phyloP scores from a whole-genome alignment of 768 basidiomycete species.

The Suillus variegatus region DNA sequence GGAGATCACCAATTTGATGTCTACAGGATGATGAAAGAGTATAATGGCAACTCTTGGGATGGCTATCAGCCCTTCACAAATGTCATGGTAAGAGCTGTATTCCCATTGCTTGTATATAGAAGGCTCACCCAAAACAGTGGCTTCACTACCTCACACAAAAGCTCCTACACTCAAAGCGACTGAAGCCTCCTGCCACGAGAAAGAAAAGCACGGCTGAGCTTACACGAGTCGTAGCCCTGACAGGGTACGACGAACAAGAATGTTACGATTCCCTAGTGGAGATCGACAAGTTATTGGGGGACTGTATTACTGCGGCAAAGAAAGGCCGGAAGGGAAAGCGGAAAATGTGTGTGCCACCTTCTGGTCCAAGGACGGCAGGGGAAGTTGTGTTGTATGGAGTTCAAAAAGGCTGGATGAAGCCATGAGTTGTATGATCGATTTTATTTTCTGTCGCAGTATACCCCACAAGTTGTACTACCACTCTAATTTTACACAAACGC shows the following conservation, averaged over 20 bases:
- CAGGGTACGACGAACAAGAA: slow-evolving; percentile 60
- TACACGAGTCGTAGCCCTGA: slow-evolving; percentile 17
- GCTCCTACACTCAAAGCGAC: slow-evolving; percentile 66
- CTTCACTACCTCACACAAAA: slow-evolving; percentile 81
- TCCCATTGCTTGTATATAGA: slow-evolving; percentile 10
- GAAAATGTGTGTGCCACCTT: slow-evolving; percentile 30
- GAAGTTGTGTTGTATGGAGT: slow-evolving; percentile 65
- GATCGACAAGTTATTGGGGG: slow-evolving; percentile 58
- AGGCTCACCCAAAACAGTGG: slow-evolving; percentile 61
- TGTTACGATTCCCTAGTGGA: slow-evolving; percentile 72
- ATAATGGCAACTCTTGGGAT: slow-evolving; percentile 68
- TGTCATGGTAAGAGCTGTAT: slow-evolving; percentile 66
- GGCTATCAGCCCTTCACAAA: slow-evolving; percentile 82
- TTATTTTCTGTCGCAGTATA: not conserved
- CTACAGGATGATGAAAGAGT: slow-evolving; percentile 82
- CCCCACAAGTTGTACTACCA: not conserved
- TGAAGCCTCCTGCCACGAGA: slow-evolving; percentile 56
- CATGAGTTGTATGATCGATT: slow-evolving; percentile 12
- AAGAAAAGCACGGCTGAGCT: slow-evolving; percentile 27
- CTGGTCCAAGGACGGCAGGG: slow-evolving; percentile 43
- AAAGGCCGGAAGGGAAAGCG: slow-evolving; percentile 35
- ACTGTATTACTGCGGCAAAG: slow-evolving; percentile 41
- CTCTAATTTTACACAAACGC: not conserved
- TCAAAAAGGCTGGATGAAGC: slow-evolving; percentile 61
- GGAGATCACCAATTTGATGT: slow-evolving; percentile 95